Percentiles rank a stretch among this genome's conserved stretches.
Conservation (phyloP, 345 rosid species). For the Bruguiera sexangula region DNA sequence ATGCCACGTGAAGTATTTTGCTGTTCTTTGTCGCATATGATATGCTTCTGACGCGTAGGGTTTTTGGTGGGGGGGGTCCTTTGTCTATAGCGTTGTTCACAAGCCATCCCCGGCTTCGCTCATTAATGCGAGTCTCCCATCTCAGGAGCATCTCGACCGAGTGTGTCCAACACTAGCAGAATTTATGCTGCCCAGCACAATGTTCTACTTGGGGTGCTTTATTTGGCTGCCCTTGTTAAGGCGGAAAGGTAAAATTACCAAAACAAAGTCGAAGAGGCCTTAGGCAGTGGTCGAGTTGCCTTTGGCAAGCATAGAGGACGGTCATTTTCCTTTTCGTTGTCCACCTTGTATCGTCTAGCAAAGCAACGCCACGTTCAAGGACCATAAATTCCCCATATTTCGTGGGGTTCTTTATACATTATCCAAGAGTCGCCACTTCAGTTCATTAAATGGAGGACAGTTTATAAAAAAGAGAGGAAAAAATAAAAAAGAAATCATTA, state of each 20-base stretch:
- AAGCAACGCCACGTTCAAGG: background rate
- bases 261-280: too few species aligned
- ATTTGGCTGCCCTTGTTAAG: too few species aligned
- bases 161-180: background rate
- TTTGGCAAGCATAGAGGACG: background rate
- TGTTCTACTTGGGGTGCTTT: too few species aligned
- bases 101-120: slow-evolving; percentile 12
- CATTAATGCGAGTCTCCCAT: slow-evolving; percentile 7
- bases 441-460: too few species aligned
- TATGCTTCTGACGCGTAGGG: slow-evolving; percentile 26
- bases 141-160: background rate
- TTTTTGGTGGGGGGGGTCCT: background rate
- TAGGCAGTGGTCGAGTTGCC: too few species aligned
- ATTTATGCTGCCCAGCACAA: too few species aligned
- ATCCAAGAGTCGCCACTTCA: too few species aligned
- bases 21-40: background rate
- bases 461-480: too few species aligned
- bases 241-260: too few species aligned
- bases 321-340: background rate
- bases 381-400: background rate
- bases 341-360: background rate
- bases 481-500: too few species aligned
- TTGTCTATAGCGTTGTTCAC: slow-evolving; percentile 6
- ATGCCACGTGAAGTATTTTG: slow-evolving; percentile 28
- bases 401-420: too few species aligned